phyloP scores from a whole-genome alignment of 2,329 filamentous ascomycete species.

The Pseudogymnoascus sp. region DNA sequence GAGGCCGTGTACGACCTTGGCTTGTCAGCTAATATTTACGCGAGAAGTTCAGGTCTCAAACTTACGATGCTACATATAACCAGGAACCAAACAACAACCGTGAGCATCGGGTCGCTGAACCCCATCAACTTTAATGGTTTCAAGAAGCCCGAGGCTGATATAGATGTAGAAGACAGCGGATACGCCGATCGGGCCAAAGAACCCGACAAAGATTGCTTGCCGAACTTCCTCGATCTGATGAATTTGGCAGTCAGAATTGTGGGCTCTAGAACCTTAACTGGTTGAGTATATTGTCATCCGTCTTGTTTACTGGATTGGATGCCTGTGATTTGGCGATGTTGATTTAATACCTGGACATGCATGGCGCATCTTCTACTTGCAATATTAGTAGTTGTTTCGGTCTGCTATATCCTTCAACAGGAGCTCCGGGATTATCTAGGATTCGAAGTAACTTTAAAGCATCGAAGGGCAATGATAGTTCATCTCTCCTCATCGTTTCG shows the following conservation, averaged over 20 bases:
- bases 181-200: conserved; percentile 89
- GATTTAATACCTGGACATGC: too few relatives aligned
- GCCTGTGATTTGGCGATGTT: too few relatives aligned
- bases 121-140: conserved; percentile 50
- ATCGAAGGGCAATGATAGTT: too few relatives aligned
- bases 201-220: conserved; percentile 80
- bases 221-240: conserved; percentile 67
- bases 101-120: conserved; percentile 57
- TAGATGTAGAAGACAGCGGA: conserved; percentile 88
- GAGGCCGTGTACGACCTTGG: conserved; percentile 69
- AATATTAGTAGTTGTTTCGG: too few relatives aligned
- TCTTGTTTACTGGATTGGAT: too few relatives aligned
- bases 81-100: conserved; percentile 78
- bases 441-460: too few relatives aligned
- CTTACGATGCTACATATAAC: conserved; percentile 74
- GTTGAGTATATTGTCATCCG: too few relatives aligned
- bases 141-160: conserved; percentile 67
- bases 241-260: too few relatives aligned
- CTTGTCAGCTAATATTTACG: conserved; percentile 2
- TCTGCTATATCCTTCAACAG: too few relatives aligned
- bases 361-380: background rate
- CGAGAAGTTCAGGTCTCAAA: conserved; percentile 5
- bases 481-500: too few relatives aligned
- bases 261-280: too few relatives aligned
- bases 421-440: too few relatives aligned